Evolutionary conservation across 2,329 filamentous ascomycete species (phyloP).

Genomic region (Didymosphaeria variabile): DNA sequence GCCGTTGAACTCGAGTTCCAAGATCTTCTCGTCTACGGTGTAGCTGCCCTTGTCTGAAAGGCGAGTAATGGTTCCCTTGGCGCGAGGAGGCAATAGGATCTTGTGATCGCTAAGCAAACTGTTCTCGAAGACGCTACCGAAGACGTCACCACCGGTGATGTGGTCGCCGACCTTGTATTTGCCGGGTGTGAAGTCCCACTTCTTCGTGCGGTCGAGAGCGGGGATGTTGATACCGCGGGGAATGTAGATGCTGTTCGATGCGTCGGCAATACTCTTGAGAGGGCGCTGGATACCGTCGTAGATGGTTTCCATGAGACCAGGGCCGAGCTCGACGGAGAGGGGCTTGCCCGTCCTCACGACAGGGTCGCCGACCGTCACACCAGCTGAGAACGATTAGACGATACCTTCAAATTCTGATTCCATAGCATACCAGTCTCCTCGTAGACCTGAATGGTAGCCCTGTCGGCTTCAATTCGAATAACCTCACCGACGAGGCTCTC

Average conservation of each 20-base stretch:
- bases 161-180: constrained; percentile 94
- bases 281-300: constrained; percentile 99
- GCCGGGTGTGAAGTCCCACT: constrained; percentile 93
- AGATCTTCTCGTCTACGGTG: constrained; percentile 90
- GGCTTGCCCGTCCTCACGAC: constrained; percentile 92
- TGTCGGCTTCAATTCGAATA: constrained; percentile 95
- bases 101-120: constrained; percentile 92
- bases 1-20: constrained; percentile 97
- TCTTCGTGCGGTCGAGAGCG: constrained; percentile 87
- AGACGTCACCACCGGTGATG: constrained; percentile 95
- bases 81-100: constrained; percentile 89
- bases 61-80: constrained; percentile 88
- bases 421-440: constrained; percentile 85
- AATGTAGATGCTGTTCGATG: constrained; percentile 92
- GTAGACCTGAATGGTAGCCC: constrained; percentile 98
- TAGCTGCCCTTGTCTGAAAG: constrained; percentile 91
- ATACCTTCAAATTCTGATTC: background rate
- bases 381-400: constrained; percentile 67
- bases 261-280: constrained; percentile 80
- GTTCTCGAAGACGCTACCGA: constrained; percentile 95
- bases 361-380: constrained; percentile 94
- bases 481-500: constrained; percentile 95
- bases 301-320: constrained; percentile 97
- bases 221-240: constrained; percentile 91
- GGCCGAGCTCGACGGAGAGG: constrained; percentile 94